phyloP scores from a whole-genome alignment of 1,284 basidiomycete species.

The Wallemia hederae region DNA sequence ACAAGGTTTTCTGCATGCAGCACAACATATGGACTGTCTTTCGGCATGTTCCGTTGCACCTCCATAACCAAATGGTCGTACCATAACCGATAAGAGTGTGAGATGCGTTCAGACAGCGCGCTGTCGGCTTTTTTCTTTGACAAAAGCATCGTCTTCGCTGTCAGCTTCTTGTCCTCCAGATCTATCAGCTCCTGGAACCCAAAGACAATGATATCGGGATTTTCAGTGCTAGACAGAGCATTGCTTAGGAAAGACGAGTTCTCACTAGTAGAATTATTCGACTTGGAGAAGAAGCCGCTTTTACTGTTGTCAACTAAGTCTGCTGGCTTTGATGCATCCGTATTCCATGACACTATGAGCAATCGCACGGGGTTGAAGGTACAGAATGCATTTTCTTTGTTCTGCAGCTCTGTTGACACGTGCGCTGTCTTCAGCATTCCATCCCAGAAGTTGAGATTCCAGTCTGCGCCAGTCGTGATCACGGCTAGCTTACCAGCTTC shows the following conservation, averaged over 20 bases:
- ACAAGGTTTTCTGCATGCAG: slow-evolving; percentile 67
- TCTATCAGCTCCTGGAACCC: slow-evolving; percentile 91
- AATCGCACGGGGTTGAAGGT: slow-evolving; percentile 44
- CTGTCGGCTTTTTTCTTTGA: slow-evolving; percentile 28
- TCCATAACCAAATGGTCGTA: slow-evolving; percentile 46
- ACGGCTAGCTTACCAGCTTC: slow-evolving; percentile 29
- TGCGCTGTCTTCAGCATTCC: slow-evolving; percentile 32
- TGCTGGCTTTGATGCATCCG: slow-evolving; percentile 59
- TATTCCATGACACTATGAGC: slow-evolving; percentile 78
- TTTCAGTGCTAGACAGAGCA: slow-evolving; percentile 33
- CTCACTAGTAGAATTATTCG: slow-evolving; percentile 18
- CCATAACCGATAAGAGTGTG: slow-evolving; percentile 61
- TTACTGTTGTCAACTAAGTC: slow-evolving; percentile 20
- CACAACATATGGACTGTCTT: slow-evolving; percentile 38
- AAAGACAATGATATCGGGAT: slow-evolving; percentile 69
- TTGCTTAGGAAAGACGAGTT: slow-evolving; percentile 45
- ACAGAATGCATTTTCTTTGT: slow-evolving; percentile 46
- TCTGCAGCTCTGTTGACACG: slow-evolving; percentile 39
- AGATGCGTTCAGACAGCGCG: slow-evolving; percentile 39
- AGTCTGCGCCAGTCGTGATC: slow-evolving; percentile 47
- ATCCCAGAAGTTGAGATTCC: slow-evolving; percentile 57
- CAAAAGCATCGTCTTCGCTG: slow-evolving; percentile 60
- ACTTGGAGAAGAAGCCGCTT: not conserved
- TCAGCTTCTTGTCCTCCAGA: slow-evolving; percentile 64
- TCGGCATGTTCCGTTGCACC: slow-evolving; percentile 35